Conservation (phyloP, 306 rosid genomes). For the Biancaea sappan region DNA sequence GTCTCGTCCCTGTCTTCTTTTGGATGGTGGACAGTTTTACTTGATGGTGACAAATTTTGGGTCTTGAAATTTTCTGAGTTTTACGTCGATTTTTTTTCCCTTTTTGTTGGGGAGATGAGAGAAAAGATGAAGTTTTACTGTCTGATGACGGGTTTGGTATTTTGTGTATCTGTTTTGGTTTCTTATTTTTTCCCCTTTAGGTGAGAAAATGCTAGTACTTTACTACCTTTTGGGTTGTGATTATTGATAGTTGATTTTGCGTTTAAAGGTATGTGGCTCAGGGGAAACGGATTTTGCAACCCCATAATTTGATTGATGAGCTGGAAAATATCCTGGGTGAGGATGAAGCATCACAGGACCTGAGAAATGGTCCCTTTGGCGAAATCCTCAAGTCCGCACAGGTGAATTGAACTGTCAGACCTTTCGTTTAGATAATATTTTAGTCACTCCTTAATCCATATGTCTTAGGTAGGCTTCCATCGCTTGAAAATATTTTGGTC, state of each 20-base stretch:
- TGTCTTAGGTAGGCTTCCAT: not conserved
- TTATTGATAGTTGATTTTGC: constrained; percentile 8
- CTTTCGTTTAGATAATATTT: not conserved
- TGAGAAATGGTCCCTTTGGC: constrained; percentile 50
- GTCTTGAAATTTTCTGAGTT: not conserved
- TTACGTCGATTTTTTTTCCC: not conserved
- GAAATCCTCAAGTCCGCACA: constrained; percentile 54
- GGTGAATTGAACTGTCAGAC: constrained; percentile 28
- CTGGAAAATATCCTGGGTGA: constrained; percentile 55
- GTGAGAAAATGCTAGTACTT: not conserved
- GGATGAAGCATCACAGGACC: constrained; percentile 40
- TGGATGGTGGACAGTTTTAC: not conserved
- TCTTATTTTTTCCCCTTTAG: not conserved
- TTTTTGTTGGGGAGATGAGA: not conserved
- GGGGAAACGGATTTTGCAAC: constrained; percentile 90
- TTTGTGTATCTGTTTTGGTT: not conserved
- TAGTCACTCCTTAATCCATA: not conserved
- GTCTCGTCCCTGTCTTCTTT: not conserved
- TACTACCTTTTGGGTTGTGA: not conserved
- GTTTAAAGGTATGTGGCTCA: constrained; percentile 76
- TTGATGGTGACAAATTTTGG: not conserved
- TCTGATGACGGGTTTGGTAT: not conserved
- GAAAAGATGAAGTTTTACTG: not conserved
- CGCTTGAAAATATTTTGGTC: not conserved
- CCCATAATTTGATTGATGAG: constrained; percentile 84